phyloP scores from a whole-genome alignment of 345 rosid genomes.

The Syzygium oleosum region DNA sequence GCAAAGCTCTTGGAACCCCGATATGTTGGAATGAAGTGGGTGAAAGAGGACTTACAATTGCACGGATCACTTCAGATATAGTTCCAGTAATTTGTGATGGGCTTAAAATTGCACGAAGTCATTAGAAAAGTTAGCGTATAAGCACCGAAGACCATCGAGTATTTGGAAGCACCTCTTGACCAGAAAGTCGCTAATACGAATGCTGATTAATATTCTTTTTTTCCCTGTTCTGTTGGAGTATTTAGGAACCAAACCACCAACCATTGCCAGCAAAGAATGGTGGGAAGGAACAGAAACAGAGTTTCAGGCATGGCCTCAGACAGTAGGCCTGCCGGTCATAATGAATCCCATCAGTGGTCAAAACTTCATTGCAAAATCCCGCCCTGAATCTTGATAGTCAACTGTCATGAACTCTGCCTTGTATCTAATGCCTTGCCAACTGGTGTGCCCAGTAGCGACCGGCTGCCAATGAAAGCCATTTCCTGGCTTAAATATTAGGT shows the following conservation, averaged over 20 bases:
- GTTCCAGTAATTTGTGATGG: background rate
- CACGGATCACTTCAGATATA: fast-evolving
- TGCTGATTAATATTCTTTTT: too few species aligned
- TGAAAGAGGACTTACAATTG: background rate
- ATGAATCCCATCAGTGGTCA: slow-evolving; percentile 63
- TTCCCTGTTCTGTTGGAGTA: background rate
- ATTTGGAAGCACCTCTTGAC: background rate
- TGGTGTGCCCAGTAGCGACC: too few species aligned
- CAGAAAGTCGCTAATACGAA: background rate
- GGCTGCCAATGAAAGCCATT: too few species aligned
- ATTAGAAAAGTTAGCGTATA: background rate
- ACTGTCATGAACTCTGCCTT: too few species aligned
- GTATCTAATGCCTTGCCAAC: too few species aligned
- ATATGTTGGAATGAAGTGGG: fast-evolving
- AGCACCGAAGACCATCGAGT: background rate
- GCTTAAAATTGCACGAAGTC: background rate
- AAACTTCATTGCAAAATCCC: too few species aligned
- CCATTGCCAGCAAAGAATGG: slow-evolving; percentile 68
- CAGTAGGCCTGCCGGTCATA: slow-evolving; percentile 82
- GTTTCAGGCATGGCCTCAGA: slow-evolving; percentile 91
- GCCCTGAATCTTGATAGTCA: too few species aligned
- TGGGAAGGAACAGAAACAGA: slow-evolving; percentile 71
- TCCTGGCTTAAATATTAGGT: too few species aligned
- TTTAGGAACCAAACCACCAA: slow-evolving; percentile 54
- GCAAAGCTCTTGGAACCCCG: fast-evolving